Percentiles rank a stretch among this genome's conserved stretches.
phyloP scores from a whole-genome alignment of 2,329 filamentous ascomycete genomes.

The Cladosporium austrohemisphaericum region DNA sequence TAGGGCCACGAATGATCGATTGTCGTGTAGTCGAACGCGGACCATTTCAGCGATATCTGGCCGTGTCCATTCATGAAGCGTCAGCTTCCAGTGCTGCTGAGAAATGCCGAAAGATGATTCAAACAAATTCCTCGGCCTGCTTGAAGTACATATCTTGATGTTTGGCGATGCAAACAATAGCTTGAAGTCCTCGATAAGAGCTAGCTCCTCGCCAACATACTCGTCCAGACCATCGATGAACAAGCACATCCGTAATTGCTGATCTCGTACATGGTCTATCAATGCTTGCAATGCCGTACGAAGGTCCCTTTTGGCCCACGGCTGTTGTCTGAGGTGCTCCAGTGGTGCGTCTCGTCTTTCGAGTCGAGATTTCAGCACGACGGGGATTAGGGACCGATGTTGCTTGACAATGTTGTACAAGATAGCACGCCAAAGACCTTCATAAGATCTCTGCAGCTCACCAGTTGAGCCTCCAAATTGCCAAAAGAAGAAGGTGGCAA shows the following conservation, averaged over 20 bases:
- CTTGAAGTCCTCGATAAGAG: background rate
- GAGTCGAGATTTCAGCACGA: background rate
- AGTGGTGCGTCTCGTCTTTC: background rate
- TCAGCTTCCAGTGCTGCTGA: background rate
- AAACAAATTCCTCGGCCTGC: background rate
- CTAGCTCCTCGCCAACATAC: background rate
- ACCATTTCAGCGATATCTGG: background rate
- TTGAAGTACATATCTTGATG: background rate
- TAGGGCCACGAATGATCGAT: background rate
- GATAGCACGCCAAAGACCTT: constrained; percentile 18
- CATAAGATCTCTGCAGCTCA: constrained; percentile 11
- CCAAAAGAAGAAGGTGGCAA: constrained; percentile 17
- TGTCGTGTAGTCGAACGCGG: background rate
- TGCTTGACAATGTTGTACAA: constrained; percentile 14
- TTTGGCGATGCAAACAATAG: background rate
- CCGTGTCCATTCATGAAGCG: background rate
- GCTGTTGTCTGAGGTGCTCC: background rate
- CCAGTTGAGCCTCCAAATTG: constrained; percentile 7
- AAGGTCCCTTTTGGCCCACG: background rate
- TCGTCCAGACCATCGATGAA: background rate
- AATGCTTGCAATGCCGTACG: background rate
- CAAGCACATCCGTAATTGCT: background rate
- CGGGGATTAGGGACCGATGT: background rate
- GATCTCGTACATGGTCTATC: background rate
- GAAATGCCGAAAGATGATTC: background rate